phyloP scores from a whole-genome alignment of 768 basidiomycete genomes.

The Suillus decipiens region DNA sequence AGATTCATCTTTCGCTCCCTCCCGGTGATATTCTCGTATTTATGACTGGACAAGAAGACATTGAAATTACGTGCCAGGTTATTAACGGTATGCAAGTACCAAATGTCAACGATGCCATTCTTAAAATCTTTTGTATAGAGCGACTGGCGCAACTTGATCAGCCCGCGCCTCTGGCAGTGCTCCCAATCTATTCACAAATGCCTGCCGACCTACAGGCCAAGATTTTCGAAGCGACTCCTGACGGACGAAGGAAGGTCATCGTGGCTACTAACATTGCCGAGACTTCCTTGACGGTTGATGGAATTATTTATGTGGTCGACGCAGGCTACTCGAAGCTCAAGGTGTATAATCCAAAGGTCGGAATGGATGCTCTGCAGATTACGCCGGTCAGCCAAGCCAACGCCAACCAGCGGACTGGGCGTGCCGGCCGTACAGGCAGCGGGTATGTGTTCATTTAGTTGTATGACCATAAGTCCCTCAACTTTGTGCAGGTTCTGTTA shows the following conservation, averaged over 20 bases:
- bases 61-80: constrained; percentile 95
- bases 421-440: constrained; percentile 94
- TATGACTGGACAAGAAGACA: constrained; percentile 99
- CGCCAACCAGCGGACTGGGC: constrained; percentile 92
- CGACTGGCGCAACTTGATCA: constrained; percentile 92
- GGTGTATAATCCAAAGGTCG: constrained; percentile 98
- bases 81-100: constrained; percentile 63
- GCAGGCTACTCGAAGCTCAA: constrained; percentile 97
- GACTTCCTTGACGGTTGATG: constrained; percentile 97
- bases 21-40: constrained; percentile 96
- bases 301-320: constrained; percentile 96
- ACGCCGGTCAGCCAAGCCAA: constrained; percentile 99
- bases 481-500: constrained; percentile 77
- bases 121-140: constrained; percentile 50
- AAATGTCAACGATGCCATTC: neutral
- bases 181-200: constrained; percentile 99
- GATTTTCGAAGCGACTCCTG: constrained; percentile 92
- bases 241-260: constrained; percentile 95
- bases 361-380: constrained; percentile 99
- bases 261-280: constrained; percentile 99
- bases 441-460: constrained; percentile 57
- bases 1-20: constrained; percentile 92
- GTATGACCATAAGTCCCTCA: constrained; percentile 3
- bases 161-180: constrained; percentile 80
- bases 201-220: constrained; percentile 98